Evolutionary conservation across 2,329 filamentous ascomycete species (phyloP).

Genomic region (Coniochaeta sp.): DNA sequence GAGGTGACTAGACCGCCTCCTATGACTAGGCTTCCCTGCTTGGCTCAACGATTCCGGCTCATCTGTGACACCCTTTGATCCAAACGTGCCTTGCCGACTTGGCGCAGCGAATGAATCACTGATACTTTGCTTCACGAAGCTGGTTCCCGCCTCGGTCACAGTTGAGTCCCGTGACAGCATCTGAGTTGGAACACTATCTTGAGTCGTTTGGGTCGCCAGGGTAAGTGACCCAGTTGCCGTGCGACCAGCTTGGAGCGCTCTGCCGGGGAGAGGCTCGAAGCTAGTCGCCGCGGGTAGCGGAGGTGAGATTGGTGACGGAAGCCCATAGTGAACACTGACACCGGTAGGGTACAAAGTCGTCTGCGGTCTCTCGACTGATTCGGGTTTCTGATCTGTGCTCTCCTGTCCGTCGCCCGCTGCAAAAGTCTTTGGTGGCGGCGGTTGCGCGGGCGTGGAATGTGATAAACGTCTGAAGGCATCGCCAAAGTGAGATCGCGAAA

Average conservation of each 20-base stretch:
- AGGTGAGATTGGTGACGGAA: constrained; percentile 15
- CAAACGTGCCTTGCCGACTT: not conserved
- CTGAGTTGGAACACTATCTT: not conserved
- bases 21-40: not conserved
- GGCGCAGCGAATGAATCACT: not conserved
- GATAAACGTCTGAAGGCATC: constrained; percentile 10
- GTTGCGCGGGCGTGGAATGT: not conserved
- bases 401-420: constrained; percentile 6
- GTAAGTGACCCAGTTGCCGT: not conserved
- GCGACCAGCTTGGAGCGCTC: not conserved
- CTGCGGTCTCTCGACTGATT: constrained; percentile 8
- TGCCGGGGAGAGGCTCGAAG: not conserved
- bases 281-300: constrained; percentile 9
- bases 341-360: constrained; percentile 8
- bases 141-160: not conserved
- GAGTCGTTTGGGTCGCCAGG: not conserved
- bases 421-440: not conserved
- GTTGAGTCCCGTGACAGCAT: not conserved
- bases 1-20: constrained; percentile 7
- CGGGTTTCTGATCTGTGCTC: constrained; percentile 3
- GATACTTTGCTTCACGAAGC: not conserved
- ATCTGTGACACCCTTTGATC: constrained; percentile 12
- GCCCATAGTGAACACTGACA: constrained; percentile 11
- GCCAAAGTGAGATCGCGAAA: constrained; percentile 7
- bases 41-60: constrained; percentile 16